Evolutionary conservation across 345 rosid species (phyloP).

Genomic region (Populus deltoides): DNA sequence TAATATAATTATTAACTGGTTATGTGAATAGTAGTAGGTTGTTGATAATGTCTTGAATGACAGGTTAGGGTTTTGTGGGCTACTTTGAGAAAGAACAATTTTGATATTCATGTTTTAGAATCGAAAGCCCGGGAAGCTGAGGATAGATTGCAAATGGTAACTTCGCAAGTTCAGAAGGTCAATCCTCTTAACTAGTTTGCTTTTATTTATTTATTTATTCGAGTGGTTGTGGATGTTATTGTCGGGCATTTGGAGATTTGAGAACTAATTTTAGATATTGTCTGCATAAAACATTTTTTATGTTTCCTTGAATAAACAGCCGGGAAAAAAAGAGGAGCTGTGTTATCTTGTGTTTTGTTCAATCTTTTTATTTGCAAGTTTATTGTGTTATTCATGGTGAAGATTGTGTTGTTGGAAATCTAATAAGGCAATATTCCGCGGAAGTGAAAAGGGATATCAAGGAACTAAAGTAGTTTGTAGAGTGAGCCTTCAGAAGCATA

Average conservation of each 20-base stretch:
- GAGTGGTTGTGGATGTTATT: not conserved
- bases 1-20: not conserved
- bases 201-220: not conserved
- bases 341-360: not conserved
- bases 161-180: constrained; percentile 56
- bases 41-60: constrained; percentile 15
- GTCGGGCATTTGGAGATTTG: no score
- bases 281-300: no score
- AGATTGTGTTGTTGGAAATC: not conserved
- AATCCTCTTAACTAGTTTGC: not conserved
- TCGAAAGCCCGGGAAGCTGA: constrained; percentile 53
- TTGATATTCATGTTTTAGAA: constrained; percentile 63
- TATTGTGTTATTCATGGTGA: not conserved
- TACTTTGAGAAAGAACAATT: constrained; percentile 65
- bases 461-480: not conserved
- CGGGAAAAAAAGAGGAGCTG: not conserved
- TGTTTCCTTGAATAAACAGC: no score
- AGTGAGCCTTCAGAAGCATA: not conserved
- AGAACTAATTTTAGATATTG: no score
- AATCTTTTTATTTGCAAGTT: not conserved
- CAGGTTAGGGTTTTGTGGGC: constrained; percentile 72
- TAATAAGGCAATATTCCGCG: not conserved
- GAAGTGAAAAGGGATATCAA: not conserved
- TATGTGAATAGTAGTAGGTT: constrained; percentile 14
- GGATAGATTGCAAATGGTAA: constrained; percentile 35